Conservation (phyloP, 495 filamentous ascomycete genomes). For the Penicillium arizonense region DNA sequence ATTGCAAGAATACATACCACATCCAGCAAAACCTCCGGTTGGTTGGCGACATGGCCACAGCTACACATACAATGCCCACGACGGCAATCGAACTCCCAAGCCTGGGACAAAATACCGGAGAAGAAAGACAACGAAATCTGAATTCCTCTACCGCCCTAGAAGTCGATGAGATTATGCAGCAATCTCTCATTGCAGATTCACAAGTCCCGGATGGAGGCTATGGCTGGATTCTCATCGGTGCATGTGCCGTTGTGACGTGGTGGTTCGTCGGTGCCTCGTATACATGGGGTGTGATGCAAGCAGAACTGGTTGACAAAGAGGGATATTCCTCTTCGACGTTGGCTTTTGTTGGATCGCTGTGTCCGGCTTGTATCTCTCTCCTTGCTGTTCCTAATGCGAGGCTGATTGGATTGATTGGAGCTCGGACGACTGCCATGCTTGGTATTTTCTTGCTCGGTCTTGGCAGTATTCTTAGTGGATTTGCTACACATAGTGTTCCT, state of each 20-base stretch:
- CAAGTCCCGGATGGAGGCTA: conserved; percentile 58
- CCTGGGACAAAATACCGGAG: conserved; percentile 4
- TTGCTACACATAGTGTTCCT: conserved; percentile 44
- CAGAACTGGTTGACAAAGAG: conserved; percentile 46
- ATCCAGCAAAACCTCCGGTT: too few species aligned
- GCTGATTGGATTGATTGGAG: conserved; percentile 49
- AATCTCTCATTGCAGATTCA: conserved; percentile 46
- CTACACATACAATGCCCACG: conserved; percentile 15
- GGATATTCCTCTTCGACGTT: conserved; percentile 48
- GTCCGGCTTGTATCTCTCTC: conserved; percentile 45
- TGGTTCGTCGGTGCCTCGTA: conserved; percentile 54
- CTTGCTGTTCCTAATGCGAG: conserved; percentile 49
- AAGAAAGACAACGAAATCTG: conserved; percentile 18
- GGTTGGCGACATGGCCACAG: conserved; percentile 11
- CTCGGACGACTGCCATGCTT: conserved; percentile 39
- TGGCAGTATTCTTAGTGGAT: conserved; percentile 50
- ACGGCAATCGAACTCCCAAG: conserved; percentile 19
- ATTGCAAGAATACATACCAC: too few species aligned
- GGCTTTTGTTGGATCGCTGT: conserved; percentile 56
- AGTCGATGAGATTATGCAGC: conserved; percentile 44
- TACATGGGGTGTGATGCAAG: conserved; percentile 59
- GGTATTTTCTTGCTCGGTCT: conserved; percentile 47
- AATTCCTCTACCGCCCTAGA: neutral
- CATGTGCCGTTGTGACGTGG: conserved; percentile 51
- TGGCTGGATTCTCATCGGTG: conserved; percentile 56